Base-by-base conservation (phyloP, 2,329 filamentous ascomycete species). In the Scedosporium apiospermum region DNA sequence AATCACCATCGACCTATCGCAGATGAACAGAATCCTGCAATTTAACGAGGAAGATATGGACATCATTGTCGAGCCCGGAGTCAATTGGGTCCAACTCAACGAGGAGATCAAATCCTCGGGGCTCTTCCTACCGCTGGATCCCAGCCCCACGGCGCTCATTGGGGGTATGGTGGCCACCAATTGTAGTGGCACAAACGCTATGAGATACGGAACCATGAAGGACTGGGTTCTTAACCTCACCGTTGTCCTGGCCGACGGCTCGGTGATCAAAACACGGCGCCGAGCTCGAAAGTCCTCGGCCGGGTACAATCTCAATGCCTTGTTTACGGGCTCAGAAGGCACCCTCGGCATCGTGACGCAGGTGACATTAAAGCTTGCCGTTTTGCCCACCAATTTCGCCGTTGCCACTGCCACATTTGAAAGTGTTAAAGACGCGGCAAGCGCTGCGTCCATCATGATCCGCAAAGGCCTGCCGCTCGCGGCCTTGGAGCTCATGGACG, bases 151-250 rank as follows among this genome's bases (percentile, higher is more conserved):
- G 0, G 82, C 82, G 0, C 76, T 77, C 65, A 76, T 85, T 21
- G 83, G 82, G 1, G 82, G 83, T 4, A 85, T 85, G 82, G 75
- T 90, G 4, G 84, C 85, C 0, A 89, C 87, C 1, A 88, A 87
- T 61, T 90, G 88, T 74, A 86, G 78, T 61, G 82, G 82, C 0
- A 85, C 82, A 0, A 84, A 85, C 66, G 82, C 82, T 1, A 78
- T 82, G 63, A 77, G 87, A 60, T 90, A 90, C 68, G 88, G 88
- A 0, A 89, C 88, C 0, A 90, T 90, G 88, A 88, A 88, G 67
- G 88, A 91, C 66, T 90, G 86, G 80, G 88, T 90, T 1, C 76
- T 90, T 64, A 88, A 87, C 65, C 71, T 91, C 26, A 90, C 87
- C 0, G 86, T 89, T 0, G 88, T 90, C 0, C 77, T 90, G 51